Conservation (phyloP, 805 yeast genomes). For the Wickerhamiella sorbophila region DNA sequence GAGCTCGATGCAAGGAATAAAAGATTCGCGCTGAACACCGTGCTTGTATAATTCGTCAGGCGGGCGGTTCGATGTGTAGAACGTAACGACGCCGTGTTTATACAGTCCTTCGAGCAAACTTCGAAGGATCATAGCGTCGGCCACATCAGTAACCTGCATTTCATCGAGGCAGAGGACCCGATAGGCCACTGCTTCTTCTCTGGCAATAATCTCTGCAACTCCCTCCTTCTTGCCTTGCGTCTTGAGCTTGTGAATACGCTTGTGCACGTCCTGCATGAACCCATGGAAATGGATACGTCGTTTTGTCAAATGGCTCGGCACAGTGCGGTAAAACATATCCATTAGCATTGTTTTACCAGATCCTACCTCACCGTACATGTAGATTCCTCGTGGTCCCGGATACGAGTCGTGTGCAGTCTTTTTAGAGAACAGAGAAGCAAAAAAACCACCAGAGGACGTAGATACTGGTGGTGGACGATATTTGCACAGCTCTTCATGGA, state of each 20-base stretch:
- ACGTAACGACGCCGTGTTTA: slow-evolving; percentile 69
- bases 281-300: slow-evolving; percentile 87
- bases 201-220: slow-evolving; percentile 63
- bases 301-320: slow-evolving; percentile 66
- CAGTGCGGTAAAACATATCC: slow-evolving; percentile 82
- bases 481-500: slow-evolving; percentile 38
- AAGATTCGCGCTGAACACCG: slow-evolving; percentile 85
- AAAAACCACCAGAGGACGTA: background rate
- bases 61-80: slow-evolving; percentile 89
- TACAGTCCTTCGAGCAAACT: slow-evolving; percentile 47
- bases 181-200: slow-evolving; percentile 61
- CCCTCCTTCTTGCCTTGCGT: slow-evolving; percentile 55
- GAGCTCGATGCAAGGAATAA: slow-evolving; percentile 79
- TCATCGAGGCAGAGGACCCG: slow-evolving; percentile 89
- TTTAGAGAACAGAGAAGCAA: background rate
- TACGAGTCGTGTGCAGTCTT: slow-evolving; percentile 20
- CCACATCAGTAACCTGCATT: slow-evolving; percentile 95
- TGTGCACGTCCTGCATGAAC: slow-evolving; percentile 89
- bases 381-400: slow-evolving; percentile 59
- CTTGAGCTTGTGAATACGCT: slow-evolving; percentile 65
- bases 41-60: slow-evolving; percentile 88
- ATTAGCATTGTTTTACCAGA: slow-evolving; percentile 97
- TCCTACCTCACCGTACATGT: slow-evolving; percentile 93
- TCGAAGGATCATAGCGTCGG: slow-evolving; percentile 92
- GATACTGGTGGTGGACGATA: slow-evolving; percentile 45